Percentiles rank a stretch among this genome's conserved stretches.
phyloP scores from a whole-genome alignment of 2,329 filamentous ascomycete species.

The Diplocarpon rosae region DNA sequence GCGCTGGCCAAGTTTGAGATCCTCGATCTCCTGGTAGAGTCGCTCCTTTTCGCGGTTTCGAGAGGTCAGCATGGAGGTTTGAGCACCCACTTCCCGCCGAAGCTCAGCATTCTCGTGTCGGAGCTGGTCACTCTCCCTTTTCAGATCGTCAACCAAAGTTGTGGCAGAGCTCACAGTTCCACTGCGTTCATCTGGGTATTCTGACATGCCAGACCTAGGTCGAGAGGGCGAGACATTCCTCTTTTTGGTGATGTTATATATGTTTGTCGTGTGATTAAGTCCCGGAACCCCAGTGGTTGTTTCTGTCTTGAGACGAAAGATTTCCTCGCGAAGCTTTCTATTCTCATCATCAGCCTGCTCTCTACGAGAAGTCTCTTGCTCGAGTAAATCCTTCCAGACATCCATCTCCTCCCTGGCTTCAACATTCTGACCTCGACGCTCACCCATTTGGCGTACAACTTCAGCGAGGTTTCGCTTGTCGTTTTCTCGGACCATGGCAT shows the following conservation, averaged over 20 bases:
- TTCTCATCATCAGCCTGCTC: constrained; percentile 90
- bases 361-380: constrained; percentile 79
- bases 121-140: constrained; percentile 59
- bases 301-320: constrained; percentile 60
- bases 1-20: constrained; percentile 79
- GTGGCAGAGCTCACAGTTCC: constrained; percentile 46
- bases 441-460: constrained; percentile 56
- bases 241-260: constrained; percentile 53
- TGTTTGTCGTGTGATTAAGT: constrained; percentile 51
- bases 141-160: constrained; percentile 66
- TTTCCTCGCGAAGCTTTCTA: constrained; percentile 69
- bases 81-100: constrained; percentile 82
- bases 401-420: constrained; percentile 55
- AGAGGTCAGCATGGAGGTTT: constrained; percentile 95
- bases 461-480: constrained; percentile 83
- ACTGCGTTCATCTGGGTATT: constrained; percentile 36
- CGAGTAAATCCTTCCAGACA: constrained; percentile 90
- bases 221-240: constrained; percentile 34
- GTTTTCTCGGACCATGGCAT: constrained; percentile 66
- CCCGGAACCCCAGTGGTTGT: constrained; percentile 28
- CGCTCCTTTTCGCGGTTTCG: constrained; percentile 91
- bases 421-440: constrained; percentile 35
- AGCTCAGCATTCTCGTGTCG: constrained; percentile 89
- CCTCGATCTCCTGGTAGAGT: constrained; percentile 93
- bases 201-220: constrained; percentile 37